These are phyloP conservation scores for Fusarium zealandicum DNA, from an alignment of 2,329 filamentous ascomycete species.

Conservation along the genomic window DNA sequence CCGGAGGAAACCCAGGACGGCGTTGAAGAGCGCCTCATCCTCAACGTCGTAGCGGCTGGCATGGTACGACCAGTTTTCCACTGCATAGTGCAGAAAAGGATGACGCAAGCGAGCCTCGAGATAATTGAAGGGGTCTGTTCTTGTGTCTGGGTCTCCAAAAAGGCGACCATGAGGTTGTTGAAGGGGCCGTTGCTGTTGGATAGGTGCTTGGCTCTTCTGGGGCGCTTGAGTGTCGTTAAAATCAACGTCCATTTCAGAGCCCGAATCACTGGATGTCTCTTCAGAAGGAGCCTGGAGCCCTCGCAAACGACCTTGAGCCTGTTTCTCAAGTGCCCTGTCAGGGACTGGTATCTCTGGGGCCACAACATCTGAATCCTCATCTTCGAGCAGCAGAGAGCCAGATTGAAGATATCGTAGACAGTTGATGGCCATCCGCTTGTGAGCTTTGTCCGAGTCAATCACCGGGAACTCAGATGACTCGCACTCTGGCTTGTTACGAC, in stretches of 20 bases:
- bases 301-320: too few species aligned
- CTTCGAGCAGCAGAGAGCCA: conserved; percentile 20
- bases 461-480: conserved; percentile 17
- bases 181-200: not conserved
- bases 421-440: conserved; percentile 27
- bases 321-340: too few species aligned
- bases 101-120: conserved; percentile 25
- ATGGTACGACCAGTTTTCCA: conserved; percentile 38
- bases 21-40: conserved; percentile 18
- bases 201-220: too few species aligned
- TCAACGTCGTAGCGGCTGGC: conserved; percentile 25
- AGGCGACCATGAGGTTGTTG: conserved; percentile 7
- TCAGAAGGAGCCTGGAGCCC: too few species aligned
- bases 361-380: not conserved
- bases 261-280: too few species aligned
- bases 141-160: not conserved
- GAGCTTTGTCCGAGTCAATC: conserved; percentile 25
- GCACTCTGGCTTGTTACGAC: not conserved
- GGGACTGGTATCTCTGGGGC: too few species aligned
- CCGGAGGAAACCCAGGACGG: conserved; percentile 11
- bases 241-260: too few species aligned
- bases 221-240: too few species aligned
- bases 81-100: conserved; percentile 31
- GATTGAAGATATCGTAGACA: conserved; percentile 31
- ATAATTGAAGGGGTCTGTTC: conserved; percentile 12